These are phyloP conservation scores for Fusarium sp. DNA, from an alignment of 2,329 filamentous ascomycete genomes.

Conservation along the genomic window DNA sequence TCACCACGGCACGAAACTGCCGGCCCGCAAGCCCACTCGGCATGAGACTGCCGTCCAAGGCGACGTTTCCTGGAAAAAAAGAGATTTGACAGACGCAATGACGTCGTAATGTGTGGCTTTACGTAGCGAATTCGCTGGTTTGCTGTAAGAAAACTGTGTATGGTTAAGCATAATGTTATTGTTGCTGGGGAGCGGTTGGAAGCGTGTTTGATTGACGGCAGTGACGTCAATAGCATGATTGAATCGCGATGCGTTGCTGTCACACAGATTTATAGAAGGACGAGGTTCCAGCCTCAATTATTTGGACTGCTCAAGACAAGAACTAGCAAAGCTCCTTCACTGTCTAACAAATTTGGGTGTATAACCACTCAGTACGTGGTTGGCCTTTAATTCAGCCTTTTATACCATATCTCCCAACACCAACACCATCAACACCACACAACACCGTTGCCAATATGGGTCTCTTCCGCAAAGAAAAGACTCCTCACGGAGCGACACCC, in stretches of 20 bases:
- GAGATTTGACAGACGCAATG: conserved; percentile 14
- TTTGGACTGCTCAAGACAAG: not conserved
- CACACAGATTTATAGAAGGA: conserved; percentile 31
- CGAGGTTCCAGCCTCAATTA: conserved; percentile 4
- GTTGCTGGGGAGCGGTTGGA: not conserved
- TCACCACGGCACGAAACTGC: conserved; percentile 33
- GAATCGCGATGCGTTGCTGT: conserved; percentile 8
- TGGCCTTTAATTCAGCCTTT: conserved; percentile 9
- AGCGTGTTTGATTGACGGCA: not conserved
- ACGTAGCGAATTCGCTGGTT: conserved; percentile 7
- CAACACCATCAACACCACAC: not conserved
- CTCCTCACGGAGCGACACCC: conserved; percentile 25
- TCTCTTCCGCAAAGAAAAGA: conserved; percentile 35
- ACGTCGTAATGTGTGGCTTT: conserved; percentile 35
- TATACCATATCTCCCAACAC: conserved; percentile 5
- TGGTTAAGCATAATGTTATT: conserved; percentile 7
- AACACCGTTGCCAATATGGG: conserved; percentile 26
- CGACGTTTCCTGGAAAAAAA: conserved; percentile 13
- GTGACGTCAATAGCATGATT: conserved; percentile 33
- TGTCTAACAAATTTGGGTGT: not conserved
- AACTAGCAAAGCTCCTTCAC: conserved; percentile 14
- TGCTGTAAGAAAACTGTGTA: conserved; percentile 2
- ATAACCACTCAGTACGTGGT: not conserved
- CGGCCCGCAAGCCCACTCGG: conserved; percentile 32
- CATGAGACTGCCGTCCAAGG: conserved; percentile 39